These are phyloP conservation scores for Teunomyces lycoperdinae DNA, from an alignment of 805 yeast genomes.

Conservation along the genomic window DNA sequence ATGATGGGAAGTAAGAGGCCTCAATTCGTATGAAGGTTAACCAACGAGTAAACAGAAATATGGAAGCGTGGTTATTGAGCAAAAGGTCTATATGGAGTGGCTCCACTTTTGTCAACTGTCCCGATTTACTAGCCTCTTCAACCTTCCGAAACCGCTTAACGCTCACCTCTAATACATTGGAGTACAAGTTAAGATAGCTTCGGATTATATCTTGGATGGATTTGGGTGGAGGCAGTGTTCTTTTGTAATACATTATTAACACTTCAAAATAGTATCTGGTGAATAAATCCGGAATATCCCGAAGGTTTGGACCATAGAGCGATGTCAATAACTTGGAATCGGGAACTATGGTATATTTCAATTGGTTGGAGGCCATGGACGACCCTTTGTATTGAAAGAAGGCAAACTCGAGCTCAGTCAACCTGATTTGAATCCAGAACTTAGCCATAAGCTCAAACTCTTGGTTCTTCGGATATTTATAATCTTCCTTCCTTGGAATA, in stretches of 20 bases:
- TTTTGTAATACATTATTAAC: constrained; percentile 21
- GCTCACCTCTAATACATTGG: constrained; percentile 10
- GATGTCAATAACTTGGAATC: constrained; percentile 14
- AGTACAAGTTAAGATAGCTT: constrained; percentile 16
- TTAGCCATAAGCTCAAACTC: constrained; percentile 18
- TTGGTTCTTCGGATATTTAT: constrained; percentile 5
- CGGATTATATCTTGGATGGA: constrained; percentile 13
- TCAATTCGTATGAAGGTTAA: constrained; percentile 26
- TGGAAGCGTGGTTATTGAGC: constrained; percentile 14
- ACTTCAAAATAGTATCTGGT: constrained; percentile 9
- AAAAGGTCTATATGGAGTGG: constrained; percentile 6
- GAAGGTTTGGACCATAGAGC: constrained; percentile 15
- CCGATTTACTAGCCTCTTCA: constrained; percentile 4
- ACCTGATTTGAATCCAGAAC: constrained; percentile 27
- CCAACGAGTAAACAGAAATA: constrained; percentile 21
- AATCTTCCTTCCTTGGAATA: background rate
- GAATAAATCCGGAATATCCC: constrained; percentile 6
- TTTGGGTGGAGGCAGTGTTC: constrained; percentile 8
- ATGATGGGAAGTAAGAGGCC: constrained; percentile 25
- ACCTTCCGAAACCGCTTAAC: constrained; percentile 6
- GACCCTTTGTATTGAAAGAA: constrained; percentile 29
- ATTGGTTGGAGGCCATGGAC: constrained; percentile 20
- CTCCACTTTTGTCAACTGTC: background rate
- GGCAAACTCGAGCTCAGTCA: constrained; percentile 24
- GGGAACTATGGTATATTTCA: constrained; percentile 25